A percentile compares a stretch with the other conserved stretches of the same genome.
These are phyloP conservation scores for Capronia epimyces DNA, from an alignment of 2,329 filamentous ascomycete genomes.

Conservation along the genomic window DNA sequence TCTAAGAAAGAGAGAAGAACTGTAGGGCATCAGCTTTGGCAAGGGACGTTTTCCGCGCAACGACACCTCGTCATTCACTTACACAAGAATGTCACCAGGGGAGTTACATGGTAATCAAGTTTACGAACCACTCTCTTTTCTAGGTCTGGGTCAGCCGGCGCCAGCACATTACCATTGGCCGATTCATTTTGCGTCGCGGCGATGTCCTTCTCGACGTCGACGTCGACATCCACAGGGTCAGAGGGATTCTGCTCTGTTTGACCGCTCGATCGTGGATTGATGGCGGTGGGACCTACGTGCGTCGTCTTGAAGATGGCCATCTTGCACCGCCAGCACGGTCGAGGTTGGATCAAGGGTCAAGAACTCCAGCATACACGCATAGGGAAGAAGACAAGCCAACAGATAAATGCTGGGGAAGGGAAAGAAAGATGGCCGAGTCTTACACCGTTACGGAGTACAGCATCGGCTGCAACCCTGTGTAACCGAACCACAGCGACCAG, in stretches of 20 bases:
- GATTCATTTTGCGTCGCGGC: not conserved
- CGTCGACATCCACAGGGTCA: not conserved
- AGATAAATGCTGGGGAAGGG: not conserved
- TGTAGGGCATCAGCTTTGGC: slow-evolving; percentile 8
- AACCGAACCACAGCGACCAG: not conserved
- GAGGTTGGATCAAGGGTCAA: not conserved
- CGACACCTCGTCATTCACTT: slow-evolving; percentile 19
- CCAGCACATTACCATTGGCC: slow-evolving; percentile 5
- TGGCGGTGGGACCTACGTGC: not conserved
- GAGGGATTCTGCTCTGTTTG: not conserved
- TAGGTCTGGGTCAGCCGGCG: slow-evolving; percentile 42
- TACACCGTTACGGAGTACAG: no score
- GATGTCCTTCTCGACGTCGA: not conserved
- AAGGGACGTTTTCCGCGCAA: slow-evolving; percentile 35
- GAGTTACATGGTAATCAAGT: slow-evolving; percentile 55
- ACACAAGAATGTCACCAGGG: slow-evolving; percentile 45
- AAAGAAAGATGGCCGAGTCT: no score
- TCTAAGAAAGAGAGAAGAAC: slow-evolving; percentile 42
- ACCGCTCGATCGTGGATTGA: not conserved
- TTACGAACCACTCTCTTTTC: slow-evolving; percentile 49
- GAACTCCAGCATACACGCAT: not conserved
- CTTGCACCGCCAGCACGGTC: not conserved
- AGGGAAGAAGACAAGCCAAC: not conserved
- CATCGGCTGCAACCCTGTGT: no score
- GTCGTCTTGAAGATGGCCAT: not conserved